Base-by-base conservation (phyloP, 2,329 filamentous ascomycete species). In the Xylariaceae sp. region DNA sequence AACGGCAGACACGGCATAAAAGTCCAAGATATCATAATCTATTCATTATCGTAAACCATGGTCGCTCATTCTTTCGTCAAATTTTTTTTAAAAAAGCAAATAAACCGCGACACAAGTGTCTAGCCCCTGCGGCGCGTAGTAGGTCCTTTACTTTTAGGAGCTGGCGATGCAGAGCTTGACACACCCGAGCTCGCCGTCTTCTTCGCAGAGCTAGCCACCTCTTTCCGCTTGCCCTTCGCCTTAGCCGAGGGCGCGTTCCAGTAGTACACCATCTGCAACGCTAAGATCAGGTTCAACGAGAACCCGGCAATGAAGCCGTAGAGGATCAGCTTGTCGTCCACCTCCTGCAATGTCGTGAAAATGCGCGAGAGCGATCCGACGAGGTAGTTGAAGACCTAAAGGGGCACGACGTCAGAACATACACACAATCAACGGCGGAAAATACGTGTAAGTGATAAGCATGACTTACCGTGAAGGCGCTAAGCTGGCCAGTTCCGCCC, bases 271-370 rank as follows among this genome's bases (percentile, higher is more conserved):
- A 99, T 94, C 79, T 99, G 94, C 45, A 82, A 76, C 11, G 92
- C 92, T 59, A 99, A 81, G 58, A 99, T 82, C 59, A 87, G 80
- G 75, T 99, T 99, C 68, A 99, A 84, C n/a, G 80, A 77, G 73
- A 97, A 97, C 34, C 92, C 94, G 6, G 92, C 90, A 57, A 97
- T 78, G 80, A 96, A 97, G 54, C 92, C 89, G 77, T 96, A 97
- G 30, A 99, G 83, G 69, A 99, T 97, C 60, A 97, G 82, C 76
- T 92, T 92, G 76, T 99, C 94, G 74, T 96, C 89, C 61, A 99
- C 94, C 79, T 99, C 94, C 72, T 97, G 92, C 59, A 99, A 80
- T 7, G 95, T 99, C 37, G 94, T 99, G 76, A 97, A 99, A 78
- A 99, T 96, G 72, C 94, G 89, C 30, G 91, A 90, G 60, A 97